Evolutionary conservation across 176 grass and related monocot species (phyloP).

Genomic region (Tillandsia fasciculata): DNA sequence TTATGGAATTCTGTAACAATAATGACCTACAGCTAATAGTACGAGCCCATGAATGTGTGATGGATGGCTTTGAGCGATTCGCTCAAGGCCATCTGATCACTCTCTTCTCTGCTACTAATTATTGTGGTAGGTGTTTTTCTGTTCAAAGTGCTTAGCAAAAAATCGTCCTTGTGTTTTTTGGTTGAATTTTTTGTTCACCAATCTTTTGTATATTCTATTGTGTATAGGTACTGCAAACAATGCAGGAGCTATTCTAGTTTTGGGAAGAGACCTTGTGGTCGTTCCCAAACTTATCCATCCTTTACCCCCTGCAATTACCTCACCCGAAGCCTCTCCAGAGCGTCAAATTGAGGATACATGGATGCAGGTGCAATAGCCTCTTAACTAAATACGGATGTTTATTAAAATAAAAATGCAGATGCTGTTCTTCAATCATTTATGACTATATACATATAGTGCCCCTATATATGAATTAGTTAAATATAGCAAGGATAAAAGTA

Average conservation of each 20-base stretch:
- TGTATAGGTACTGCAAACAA: slow-evolving; percentile 94
- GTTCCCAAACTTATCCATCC: slow-evolving; percentile 99
- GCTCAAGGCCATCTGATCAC: slow-evolving; percentile 99
- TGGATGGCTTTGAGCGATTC: slow-evolving; percentile 99
- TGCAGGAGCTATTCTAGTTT: slow-evolving; percentile 93
- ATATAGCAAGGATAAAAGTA: too few relatives aligned
- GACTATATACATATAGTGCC: too few relatives aligned
- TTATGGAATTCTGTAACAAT: slow-evolving; percentile 99
- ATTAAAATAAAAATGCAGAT: neutral
- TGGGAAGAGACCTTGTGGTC: slow-evolving; percentile 97
- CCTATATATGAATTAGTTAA: too few relatives aligned
- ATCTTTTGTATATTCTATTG: slow-evolving; percentile 18
- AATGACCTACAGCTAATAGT: slow-evolving; percentile 97
- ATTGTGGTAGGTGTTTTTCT: slow-evolving; percentile 58
- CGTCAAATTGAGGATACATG: slow-evolving; percentile 95
- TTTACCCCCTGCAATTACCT: slow-evolving; percentile 88
- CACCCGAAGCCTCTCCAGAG: slow-evolving; percentile 79
- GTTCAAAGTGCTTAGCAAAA: neutral
- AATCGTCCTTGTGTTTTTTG: neutral
- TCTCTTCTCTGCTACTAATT: slow-evolving; percentile 99
- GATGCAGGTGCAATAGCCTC: slow-evolving; percentile 68
- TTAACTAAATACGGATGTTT: neutral
- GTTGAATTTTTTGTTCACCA: neutral
- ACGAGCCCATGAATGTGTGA: slow-evolving; percentile 95
- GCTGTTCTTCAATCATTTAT: too few relatives aligned